phyloP scores from a whole-genome alignment of 2,329 filamentous ascomycete species.

The Lasiodiplodia theobromae region DNA sequence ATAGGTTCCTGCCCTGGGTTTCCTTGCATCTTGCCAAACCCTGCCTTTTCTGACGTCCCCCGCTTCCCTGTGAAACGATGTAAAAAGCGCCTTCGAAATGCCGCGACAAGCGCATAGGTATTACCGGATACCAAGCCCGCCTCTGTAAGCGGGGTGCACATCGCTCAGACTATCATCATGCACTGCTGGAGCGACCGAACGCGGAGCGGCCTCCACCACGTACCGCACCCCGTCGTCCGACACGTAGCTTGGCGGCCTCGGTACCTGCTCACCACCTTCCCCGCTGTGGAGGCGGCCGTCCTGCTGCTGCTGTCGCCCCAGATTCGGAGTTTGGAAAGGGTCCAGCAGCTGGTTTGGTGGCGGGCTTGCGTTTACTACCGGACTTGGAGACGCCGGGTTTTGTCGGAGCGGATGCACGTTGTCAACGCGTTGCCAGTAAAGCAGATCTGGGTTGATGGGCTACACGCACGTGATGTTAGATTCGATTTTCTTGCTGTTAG shows the following conservation, averaged over 20 bases:
- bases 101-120: not conserved
- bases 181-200: not conserved
- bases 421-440: constrained; percentile 77
- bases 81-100: not conserved
- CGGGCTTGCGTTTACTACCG: not conserved
- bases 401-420: constrained; percentile 25
- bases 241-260: constrained; percentile 75
- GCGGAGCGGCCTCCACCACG: constrained; percentile 67
- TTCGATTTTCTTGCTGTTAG: constrained; percentile 8
- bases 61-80: not conserved
- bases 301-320: not conserved
- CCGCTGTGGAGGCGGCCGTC: not conserved
- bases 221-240: constrained; percentile 79
- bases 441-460: constrained; percentile 77
- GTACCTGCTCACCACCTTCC: not conserved
- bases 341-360: constrained; percentile 12
- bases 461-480: constrained; percentile 46
- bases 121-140: constrained; percentile 21
- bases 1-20: not conserved
- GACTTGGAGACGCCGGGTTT: constrained; percentile 8
- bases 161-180: constrained; percentile 1
- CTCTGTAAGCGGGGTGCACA: constrained; percentile 21
- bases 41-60: not conserved
- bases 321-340: constrained; percentile 35
- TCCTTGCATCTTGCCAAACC: not conserved